A percentile compares a stretch with the other conserved stretches of the same genome.
These are phyloP conservation scores for Rhizopus delemar DNA, from an alignment of 371 early-diverging fungal genomes.

Conservation along the genomic window DNA sequence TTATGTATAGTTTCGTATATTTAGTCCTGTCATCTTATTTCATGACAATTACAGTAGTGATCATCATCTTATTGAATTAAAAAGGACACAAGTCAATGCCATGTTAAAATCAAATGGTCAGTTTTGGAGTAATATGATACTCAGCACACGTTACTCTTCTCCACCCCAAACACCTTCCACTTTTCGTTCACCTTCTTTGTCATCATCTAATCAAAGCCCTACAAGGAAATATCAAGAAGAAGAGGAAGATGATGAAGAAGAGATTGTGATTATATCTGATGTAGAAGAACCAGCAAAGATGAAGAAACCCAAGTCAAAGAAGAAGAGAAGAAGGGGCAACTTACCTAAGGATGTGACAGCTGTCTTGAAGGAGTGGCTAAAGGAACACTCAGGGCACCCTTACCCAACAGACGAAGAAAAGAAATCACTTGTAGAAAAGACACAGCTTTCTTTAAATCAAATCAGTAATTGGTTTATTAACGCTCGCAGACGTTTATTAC, in stretches of 20 bases:
- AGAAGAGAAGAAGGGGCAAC: conserved; percentile 46
- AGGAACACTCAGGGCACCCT: conserved; percentile 67
- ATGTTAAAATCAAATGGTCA: conserved; percentile 26
- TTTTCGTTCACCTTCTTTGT: not conserved
- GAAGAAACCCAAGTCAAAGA: not conserved
- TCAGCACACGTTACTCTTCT: conserved; percentile 4
- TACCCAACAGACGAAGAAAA: conserved; percentile 79
- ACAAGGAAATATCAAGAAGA: not conserved
- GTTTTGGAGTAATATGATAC: conserved; percentile 23
- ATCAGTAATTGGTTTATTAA: conserved; percentile 89
- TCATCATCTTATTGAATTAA: conserved; percentile 15
- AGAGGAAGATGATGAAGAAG: conserved; percentile 6
- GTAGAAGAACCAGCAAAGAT: not conserved
- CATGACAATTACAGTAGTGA: conserved; percentile 23
- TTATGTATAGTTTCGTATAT: conserved; percentile 23
- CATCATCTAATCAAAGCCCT: not conserved
- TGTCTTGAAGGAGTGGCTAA: conserved; percentile 65
- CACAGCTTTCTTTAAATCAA: conserved; percentile 66
- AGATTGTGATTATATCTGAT: not conserved
- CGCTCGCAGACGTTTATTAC: conserved; percentile 47
- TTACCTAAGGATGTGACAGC: conserved; percentile 56
- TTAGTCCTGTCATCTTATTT: conserved; percentile 29
- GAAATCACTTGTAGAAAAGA: conserved; percentile 48
- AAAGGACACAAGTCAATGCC: conserved; percentile 23
- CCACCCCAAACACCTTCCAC: conserved; percentile 11